Evolutionary conservation across 768 basidiomycete genomes (phyloP).

Genomic region (Saitozyma sp.): DNA sequence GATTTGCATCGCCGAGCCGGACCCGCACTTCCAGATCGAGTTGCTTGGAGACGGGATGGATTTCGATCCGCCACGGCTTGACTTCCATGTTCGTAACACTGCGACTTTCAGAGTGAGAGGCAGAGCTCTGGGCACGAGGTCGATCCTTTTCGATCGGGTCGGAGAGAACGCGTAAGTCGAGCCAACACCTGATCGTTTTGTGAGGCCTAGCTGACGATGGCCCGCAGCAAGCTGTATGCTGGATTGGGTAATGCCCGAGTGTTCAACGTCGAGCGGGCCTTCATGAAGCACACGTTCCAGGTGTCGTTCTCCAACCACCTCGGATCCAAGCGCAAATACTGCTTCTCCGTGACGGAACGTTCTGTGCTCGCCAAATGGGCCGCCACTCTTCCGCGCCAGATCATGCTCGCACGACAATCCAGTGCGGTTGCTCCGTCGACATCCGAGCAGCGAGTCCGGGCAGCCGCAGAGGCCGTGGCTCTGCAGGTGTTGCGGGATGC

Average conservation of each 20-base stretch:
- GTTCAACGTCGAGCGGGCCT: conserved; percentile 62
- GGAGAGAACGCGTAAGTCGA: conserved; percentile 71
- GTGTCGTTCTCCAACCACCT: conserved; percentile 68
- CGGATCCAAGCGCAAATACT: conserved; percentile 76
- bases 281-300: conserved; percentile 97
- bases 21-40: conserved; percentile 78
- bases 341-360: conserved; percentile 87
- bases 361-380: conserved; percentile 62
- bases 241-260: conserved; percentile 76
- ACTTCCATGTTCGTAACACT: conserved; percentile 73
- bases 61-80: conserved; percentile 82
- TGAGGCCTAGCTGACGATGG: not conserved
- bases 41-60: conserved; percentile 81
- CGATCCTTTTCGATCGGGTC: conserved; percentile 76
- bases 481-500: conserved; percentile 84
- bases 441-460: conserved; percentile 54
- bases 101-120: conserved; percentile 89
- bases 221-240: conserved; percentile 60
- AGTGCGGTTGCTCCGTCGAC: conserved; percentile 2
- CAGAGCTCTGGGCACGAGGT: conserved; percentile 75
- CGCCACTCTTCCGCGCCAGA: conserved; percentile 29
- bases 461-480: conserved; percentile 71
- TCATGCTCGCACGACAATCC: conserved; percentile 11
- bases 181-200: too few species aligned
- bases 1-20: conserved; percentile 78